phyloP scores from a whole-genome alignment of 306 rosid species.

The Senna tora region DNA sequence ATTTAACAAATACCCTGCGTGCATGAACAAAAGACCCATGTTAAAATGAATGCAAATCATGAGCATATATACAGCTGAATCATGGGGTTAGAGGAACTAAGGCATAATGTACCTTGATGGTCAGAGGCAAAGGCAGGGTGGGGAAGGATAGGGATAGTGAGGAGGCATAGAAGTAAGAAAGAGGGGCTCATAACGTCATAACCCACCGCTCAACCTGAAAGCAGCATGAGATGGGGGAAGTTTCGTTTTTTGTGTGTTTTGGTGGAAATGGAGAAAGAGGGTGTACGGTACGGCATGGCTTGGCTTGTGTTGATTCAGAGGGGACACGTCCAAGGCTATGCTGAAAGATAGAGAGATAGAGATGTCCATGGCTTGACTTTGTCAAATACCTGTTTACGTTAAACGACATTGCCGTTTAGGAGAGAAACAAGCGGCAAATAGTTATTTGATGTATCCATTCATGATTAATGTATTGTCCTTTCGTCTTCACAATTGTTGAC shows the following conservation, averaged over 20 bases:
- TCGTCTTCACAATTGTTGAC: no score
- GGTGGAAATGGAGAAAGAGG: constrained; percentile 32
- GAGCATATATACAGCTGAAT: neutral
- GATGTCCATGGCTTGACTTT: constrained; percentile 41
- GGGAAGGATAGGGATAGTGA: constrained; percentile 52
- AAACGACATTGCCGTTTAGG: neutral
- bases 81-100: no score
- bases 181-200: constrained; percentile 57
- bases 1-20: constrained; percentile 66
- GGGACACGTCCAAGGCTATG: constrained; percentile 46
- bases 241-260: constrained; percentile 20
- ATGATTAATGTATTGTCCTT: no score
- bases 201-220: constrained; percentile 53
- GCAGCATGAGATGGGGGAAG: constrained; percentile 35
- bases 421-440: no score
- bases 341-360: constrained; percentile 54
- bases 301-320: constrained; percentile 19
- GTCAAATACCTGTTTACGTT: constrained; percentile 34
- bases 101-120: constrained; percentile 53
- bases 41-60: constrained; percentile 27
- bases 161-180: constrained; percentile 63
- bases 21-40: constrained; percentile 15
- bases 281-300: no score
- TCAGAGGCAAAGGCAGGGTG: constrained; percentile 31
- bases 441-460: no score